A percentile compares a stretch with the other conserved stretches of the same genome.
Evolutionary conservation across 129 eudicot species (phyloP).

Genomic region (Helichrysum umbraculigerum): DNA sequence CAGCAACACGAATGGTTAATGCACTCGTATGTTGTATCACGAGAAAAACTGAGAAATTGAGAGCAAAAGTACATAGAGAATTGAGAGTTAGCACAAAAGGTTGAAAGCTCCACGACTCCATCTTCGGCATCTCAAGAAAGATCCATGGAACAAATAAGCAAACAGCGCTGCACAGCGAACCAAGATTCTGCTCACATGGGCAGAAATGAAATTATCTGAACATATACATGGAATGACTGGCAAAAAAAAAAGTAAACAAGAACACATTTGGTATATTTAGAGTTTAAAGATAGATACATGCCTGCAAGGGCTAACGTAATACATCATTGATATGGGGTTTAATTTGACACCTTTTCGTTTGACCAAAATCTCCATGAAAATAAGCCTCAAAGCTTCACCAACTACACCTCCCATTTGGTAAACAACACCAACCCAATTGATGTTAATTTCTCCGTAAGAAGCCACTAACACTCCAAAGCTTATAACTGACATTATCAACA

Average conservation of each 20-base stretch:
- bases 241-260: background rate
- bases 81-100: slow-evolving; percentile 68
- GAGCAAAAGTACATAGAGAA: slow-evolving; percentile 81
- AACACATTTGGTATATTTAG: slow-evolving; percentile 15
- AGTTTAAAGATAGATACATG: slow-evolving; percentile 23
- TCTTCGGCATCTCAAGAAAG: slow-evolving; percentile 67
- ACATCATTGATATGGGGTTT: slow-evolving; percentile 82
- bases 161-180: slow-evolving; percentile 63
- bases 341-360: slow-evolving; percentile 76
- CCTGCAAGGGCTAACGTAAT: slow-evolving; percentile 98
- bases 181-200: slow-evolving; percentile 29
- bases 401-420: slow-evolving; percentile 98
- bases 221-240: slow-evolving; percentile 20
- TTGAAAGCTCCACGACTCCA: slow-evolving; percentile 76
- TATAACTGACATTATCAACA: slow-evolving; percentile 85
- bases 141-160: slow-evolving; percentile 92
- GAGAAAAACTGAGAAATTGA: slow-evolving; percentile 79
- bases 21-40: slow-evolving; percentile 90
- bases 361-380: slow-evolving; percentile 85
- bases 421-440: slow-evolving; percentile 88
- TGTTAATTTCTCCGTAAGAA: slow-evolving; percentile 80
- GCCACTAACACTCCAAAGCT: slow-evolving; percentile 88
- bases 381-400: slow-evolving; percentile 87
- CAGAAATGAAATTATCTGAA: slow-evolving; percentile 13
- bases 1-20: slow-evolving; percentile 86